These are phyloP conservation scores for Trichophyton rubrum DNA, from an alignment of 2,329 filamentous ascomycete genomes.

Conservation along the genomic window DNA sequence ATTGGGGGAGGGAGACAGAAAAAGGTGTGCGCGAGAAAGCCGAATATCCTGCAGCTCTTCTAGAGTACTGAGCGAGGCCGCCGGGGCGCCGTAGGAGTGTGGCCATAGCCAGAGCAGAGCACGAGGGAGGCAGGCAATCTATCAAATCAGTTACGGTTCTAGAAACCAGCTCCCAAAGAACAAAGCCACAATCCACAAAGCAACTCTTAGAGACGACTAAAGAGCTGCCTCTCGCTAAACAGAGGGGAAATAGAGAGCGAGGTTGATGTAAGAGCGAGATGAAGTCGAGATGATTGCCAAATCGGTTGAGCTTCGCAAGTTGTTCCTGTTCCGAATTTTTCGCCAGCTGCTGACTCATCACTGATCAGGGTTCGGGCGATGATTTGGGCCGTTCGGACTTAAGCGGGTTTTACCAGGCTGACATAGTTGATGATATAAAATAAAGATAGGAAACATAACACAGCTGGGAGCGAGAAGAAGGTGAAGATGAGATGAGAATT, in stretches of 20 bases:
- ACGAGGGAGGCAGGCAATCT: neutral
- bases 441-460: too few species aligned
- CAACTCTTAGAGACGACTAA: neutral
- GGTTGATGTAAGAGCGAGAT: neutral
- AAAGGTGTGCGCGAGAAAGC: slow-evolving; percentile 38
- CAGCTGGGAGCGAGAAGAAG: neutral
- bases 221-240: neutral
- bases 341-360: slow-evolving; percentile 4
- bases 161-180: neutral
- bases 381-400: neutral
- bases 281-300: neutral
- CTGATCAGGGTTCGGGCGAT: neutral
- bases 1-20: slow-evolving; percentile 25
- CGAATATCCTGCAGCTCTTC: slow-evolving; percentile 42
- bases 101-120: slow-evolving; percentile 44
- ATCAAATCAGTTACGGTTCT: neutral
- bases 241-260: neutral
- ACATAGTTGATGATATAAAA: too few species aligned
- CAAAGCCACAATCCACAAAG: neutral
- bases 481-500: neutral
- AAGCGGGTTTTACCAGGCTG: neutral
- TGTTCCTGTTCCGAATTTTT: slow-evolving; percentile 3
- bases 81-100: slow-evolving; percentile 54
- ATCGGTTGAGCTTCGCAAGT: slow-evolving; percentile 1
- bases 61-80: slow-evolving; percentile 51